Conservation (phyloP, 305 asterid species). For the Striga hermonthica region DNA sequence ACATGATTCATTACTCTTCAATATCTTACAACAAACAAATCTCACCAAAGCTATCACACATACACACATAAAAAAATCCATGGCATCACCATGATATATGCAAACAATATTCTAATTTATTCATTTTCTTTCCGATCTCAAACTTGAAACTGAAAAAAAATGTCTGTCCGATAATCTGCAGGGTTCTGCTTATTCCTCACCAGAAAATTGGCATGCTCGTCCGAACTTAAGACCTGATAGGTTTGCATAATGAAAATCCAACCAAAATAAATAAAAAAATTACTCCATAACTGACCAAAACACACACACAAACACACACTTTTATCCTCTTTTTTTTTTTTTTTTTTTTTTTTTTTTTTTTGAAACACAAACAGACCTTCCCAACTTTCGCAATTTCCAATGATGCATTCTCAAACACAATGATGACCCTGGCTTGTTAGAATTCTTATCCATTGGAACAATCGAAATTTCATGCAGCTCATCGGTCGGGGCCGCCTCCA, state of each 20-base stretch:
- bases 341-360: too few relatives aligned
- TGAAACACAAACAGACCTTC: conserved; percentile 47
- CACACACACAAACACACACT: neutral
- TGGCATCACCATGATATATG: too few relatives aligned
- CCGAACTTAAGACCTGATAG: conserved; percentile 79
- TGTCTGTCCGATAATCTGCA: conserved; percentile 83
- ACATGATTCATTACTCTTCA: too few relatives aligned
- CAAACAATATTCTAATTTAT: too few relatives aligned
- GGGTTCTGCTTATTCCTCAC: conserved; percentile 60
- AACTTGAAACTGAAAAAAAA: conserved; percentile 70
- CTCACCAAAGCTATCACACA: too few relatives aligned
- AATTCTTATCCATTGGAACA: conserved; percentile 34
- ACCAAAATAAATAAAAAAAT: conserved; percentile 1
- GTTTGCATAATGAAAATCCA: conserved; percentile 36
- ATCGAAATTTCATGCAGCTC: conserved; percentile 67
- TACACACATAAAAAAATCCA: too few relatives aligned
- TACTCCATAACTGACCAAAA: neutral
- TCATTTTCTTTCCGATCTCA: neutral
- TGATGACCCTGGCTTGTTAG: conserved; percentile 61
- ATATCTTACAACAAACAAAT: too few relatives aligned
- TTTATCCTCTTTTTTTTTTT: neutral
- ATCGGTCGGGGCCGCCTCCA: conserved; percentile 30
- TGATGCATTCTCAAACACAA: conserved; percentile 78
- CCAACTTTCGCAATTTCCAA: conserved; percentile 91
- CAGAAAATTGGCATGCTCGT: conserved; percentile 63